phyloP scores from a whole-genome alignment of 2,329 filamentous ascomycete species.

The Colletotrichum echinochloae region DNA sequence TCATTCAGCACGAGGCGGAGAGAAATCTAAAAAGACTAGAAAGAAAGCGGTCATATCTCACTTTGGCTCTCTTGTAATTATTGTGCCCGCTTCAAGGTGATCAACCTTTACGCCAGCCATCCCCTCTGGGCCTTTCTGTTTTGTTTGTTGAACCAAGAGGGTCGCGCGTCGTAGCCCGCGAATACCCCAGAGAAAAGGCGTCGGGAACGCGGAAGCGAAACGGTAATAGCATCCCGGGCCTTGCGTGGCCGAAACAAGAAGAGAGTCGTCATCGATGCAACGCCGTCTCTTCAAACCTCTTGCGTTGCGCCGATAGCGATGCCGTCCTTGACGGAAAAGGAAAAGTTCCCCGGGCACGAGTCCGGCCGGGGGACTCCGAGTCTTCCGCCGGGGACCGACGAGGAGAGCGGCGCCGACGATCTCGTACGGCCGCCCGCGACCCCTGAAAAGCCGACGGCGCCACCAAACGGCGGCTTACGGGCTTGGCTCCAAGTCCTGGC shows the following conservation, averaged over 20 bases:
- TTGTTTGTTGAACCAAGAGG: neutral
- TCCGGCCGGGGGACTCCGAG: slow-evolving; percentile 14
- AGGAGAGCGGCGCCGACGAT: slow-evolving; percentile 25
- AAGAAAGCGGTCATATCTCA: neutral
- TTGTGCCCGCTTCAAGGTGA: neutral
- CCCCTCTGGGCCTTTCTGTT: neutral
- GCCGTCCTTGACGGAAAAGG: slow-evolving; percentile 17
- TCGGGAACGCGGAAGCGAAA: neutral
- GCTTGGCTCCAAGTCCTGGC: slow-evolving; percentile 64
- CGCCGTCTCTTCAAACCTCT: neutral
- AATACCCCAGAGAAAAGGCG: neutral
- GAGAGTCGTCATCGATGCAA: slow-evolving; percentile 2
- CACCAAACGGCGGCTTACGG: slow-evolving; percentile 45
- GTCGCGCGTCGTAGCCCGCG: neutral
- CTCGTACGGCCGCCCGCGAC: neutral
- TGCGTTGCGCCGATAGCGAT: slow-evolving; percentile 1
- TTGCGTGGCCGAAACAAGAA: neutral
- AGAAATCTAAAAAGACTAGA: neutral
- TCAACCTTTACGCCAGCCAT: neutral
- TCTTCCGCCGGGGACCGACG: slow-evolving; percentile 9
- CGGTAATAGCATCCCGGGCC: neutral
- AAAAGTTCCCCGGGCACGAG: slow-evolving; percentile 11
- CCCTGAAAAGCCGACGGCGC: slow-evolving; percentile 15
- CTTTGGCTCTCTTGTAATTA: neutral
- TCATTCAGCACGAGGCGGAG: no score